Percentiles rank a stretch among this genome's conserved stretches.
phyloP scores from a whole-genome alignment of 2,329 filamentous ascomycete species.

The Trichoderma polysporum region DNA sequence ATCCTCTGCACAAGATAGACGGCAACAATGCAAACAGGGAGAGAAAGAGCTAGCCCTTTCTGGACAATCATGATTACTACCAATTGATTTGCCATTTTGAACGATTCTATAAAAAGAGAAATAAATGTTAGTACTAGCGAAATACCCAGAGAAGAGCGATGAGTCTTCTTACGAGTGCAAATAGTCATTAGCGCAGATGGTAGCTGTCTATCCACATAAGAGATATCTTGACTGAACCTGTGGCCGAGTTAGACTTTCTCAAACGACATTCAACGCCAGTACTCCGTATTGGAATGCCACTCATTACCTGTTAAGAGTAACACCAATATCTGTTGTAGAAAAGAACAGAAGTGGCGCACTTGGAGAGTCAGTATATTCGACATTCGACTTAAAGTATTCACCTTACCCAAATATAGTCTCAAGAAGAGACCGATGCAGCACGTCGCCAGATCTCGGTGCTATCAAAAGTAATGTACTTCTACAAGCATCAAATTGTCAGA shows the following conservation, averaged over 20 bases:
- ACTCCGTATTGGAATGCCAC: no score
- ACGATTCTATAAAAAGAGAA: slow-evolving; percentile 30
- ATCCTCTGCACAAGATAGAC: slow-evolving; percentile 31
- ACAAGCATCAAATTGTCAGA: not conserved
- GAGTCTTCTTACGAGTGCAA: slow-evolving; percentile 22
- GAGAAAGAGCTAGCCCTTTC: slow-evolving; percentile 42
- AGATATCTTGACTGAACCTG: slow-evolving; percentile 44
- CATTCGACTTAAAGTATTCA: not conserved
- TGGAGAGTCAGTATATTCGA: not conserved
- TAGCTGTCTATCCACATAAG: slow-evolving; percentile 41
- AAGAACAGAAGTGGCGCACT: slow-evolving; percentile 43
- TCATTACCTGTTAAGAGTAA: slow-evolving; percentile 37
- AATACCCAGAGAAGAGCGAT: fast-evolving
- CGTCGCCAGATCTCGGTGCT: slow-evolving; percentile 38
- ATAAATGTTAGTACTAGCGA: not conserved
- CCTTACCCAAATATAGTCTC: slow-evolving; percentile 17
- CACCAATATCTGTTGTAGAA: slow-evolving; percentile 39
- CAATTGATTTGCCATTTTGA: slow-evolving; percentile 43
- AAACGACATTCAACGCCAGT: not conserved
- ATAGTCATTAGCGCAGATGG: slow-evolving; percentile 34
- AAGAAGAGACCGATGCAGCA: slow-evolving; percentile 25
- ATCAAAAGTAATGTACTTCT: slow-evolving; percentile 37
- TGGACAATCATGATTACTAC: slow-evolving; percentile 47
- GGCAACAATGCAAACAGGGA: slow-evolving; percentile 38
- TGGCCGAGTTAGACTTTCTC: not conserved